Evolutionary conservation across 768 basidiomycete species (phyloP).

Genomic region (Phylloporus scabripes): DNA sequence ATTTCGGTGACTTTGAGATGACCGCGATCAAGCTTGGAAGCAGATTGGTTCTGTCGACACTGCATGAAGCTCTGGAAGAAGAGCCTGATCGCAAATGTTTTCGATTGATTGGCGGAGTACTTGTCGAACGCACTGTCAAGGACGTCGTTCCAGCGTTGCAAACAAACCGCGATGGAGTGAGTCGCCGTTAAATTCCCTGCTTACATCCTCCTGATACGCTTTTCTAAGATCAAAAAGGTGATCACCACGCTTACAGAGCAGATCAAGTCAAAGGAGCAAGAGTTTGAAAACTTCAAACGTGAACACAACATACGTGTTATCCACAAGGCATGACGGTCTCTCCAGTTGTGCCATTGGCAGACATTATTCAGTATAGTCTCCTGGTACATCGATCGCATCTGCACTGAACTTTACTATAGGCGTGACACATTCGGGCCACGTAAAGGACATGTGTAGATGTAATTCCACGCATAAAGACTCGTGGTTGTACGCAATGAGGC

Average conservation of each 20-base stretch:
- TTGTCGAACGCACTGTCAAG: conserved; percentile 93
- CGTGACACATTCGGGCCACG: neutral
- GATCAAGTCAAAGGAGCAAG: conserved; percentile 84
- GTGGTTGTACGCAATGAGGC: neutral
- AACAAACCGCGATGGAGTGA: conserved; percentile 83
- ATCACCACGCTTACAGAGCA: conserved; percentile 73
- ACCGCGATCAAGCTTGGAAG: neutral
- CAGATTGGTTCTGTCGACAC: conserved; percentile 84
- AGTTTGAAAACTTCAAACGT: conserved; percentile 72
- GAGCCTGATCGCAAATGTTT: conserved; percentile 95
- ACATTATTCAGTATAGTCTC: neutral
- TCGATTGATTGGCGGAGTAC: conserved; percentile 89
- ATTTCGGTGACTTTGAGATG: conserved; percentile 1
- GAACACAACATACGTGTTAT: conserved; percentile 73
- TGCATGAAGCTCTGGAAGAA: conserved; percentile 74
- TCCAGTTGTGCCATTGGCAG: neutral
- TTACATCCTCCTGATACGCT: conserved; percentile 6
- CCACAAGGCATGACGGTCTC: conserved; percentile 20
- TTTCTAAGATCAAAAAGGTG: conserved; percentile 71
- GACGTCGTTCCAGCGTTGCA: conserved; percentile 89
- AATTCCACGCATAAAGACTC: neutral
- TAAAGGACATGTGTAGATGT: neutral
- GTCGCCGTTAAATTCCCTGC: conserved; percentile 20
- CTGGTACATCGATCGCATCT: neutral
- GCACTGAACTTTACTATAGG: neutral